Conservation (phyloP, 2,329 filamentous ascomycete species). For the Celoporthe dispersa region DNA sequence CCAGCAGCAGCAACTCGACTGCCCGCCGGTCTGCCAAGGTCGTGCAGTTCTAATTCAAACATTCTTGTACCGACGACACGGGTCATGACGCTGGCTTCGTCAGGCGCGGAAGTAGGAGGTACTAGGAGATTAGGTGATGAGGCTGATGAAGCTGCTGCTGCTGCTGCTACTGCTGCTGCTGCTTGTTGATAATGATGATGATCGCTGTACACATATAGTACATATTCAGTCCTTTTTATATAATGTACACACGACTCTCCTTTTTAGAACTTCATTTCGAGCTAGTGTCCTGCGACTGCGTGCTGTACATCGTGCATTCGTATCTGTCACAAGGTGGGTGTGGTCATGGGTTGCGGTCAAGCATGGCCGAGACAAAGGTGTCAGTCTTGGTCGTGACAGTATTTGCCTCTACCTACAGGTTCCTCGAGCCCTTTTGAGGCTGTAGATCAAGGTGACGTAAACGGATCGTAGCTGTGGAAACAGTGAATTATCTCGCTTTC, state of each 20-base stretch:
- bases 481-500: conserved; percentile 13
- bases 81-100: conserved; percentile 13
- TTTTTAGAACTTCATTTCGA: background rate
- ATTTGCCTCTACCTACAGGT: conserved; percentile 18
- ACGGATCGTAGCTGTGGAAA: conserved; percentile 1
- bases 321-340: background rate
- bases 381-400: background rate
- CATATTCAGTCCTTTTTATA: conserved; percentile 3
- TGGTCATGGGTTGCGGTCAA: background rate
- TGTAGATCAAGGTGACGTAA: conserved; percentile 7
- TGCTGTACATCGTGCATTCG: background rate
- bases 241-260: background rate
- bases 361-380: background rate
- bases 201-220: conserved; percentile 4
- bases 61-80: background rate
- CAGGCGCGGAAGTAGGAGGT: background rate
- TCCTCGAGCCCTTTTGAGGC: background rate
- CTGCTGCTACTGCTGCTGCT: conserved; percentile 2
- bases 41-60: background rate
- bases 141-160: conserved; percentile 6
- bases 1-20: conserved; percentile 12
- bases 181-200: conserved; percentile 9
- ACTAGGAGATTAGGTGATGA: background rate
- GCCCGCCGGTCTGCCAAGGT: conserved; percentile 5
- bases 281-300: background rate